Base-by-base conservation (phyloP, 2,329 filamentous ascomycete genomes). In the Aspergillus felis region DNA sequence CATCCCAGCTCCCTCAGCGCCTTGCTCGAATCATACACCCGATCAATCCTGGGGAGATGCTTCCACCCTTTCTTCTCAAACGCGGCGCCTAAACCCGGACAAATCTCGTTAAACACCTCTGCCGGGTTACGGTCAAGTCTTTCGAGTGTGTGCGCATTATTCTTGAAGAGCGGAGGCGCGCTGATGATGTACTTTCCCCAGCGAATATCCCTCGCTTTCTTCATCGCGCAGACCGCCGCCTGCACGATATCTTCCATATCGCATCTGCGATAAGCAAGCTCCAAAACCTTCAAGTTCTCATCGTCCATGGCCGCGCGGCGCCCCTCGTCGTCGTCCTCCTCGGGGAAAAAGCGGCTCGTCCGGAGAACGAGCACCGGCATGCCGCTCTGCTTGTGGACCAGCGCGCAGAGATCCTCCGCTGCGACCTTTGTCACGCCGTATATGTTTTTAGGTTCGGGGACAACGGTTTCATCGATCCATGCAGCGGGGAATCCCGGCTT, bases 191-290 rank as follows among this genome's bases (percentile, higher is more conserved):
- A 35, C 32, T 35, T 35, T 14, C 32, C 32, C 32, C 32, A 35
- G 12, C 32, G 32, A 17, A 35, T 17, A 35, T 35, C 14, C 14
- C 5, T 35, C 32, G 32, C 32, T 17, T 35, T 55, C 52, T 5
- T 22, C 56, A 56, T 55, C 22, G 53, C 51, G 28, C 56, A 58
- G 22, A 58, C 32, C 5, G 56, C 3, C 3, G 56, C 56, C 7
- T 42, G 50, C n/a, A 58, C 56, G 46, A 58, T 58, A 58, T 58
- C 56, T 22, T 58, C 53, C 56, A 58, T 55, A 5, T 58, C 56
- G 29, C 48, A 52, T 46, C 56, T 58, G 24, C 56, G 56, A 44
- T 58, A 58, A 3, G 56, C 56, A 12, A 58, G 32, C 47, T 58
- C 56, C 28, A 58, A 51, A n/a, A 56, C 56, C 29, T 58, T 58